A percentile compares a stretch with the other conserved stretches of the same genome.
Conservation (phyloP, 306 rosid species). For the Cucurbita maxima region DNA sequence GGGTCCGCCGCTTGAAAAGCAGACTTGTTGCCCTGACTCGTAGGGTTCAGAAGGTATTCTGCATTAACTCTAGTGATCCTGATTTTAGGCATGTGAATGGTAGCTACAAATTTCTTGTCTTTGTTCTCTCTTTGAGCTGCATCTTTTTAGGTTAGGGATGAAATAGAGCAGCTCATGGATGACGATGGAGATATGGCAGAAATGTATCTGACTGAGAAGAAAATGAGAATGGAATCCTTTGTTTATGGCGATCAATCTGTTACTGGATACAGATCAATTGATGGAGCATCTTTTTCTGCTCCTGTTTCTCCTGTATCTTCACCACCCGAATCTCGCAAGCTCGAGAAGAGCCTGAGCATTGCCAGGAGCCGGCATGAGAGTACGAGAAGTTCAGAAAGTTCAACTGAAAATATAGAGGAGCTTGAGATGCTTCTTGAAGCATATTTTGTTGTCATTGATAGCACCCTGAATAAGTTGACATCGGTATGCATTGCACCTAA, state of each 20-base stretch:
- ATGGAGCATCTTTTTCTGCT: constrained; percentile 76
- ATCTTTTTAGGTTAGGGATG: constrained; percentile 77
- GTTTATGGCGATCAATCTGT: constrained; percentile 76
- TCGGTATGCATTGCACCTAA: constrained; percentile 38
- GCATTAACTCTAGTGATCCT: constrained; percentile 11
- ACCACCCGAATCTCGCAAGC: constrained; percentile 71
- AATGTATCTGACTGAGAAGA: constrained; percentile 97
- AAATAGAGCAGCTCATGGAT: constrained; percentile 99
- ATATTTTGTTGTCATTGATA: constrained; percentile 92
- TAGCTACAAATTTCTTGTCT: background rate
- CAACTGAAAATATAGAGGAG: constrained; percentile 82
- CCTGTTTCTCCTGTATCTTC: constrained; percentile 98
- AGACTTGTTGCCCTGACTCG: constrained; percentile 96
- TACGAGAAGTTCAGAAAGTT: constrained; percentile 71
- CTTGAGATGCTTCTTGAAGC: constrained; percentile 99
- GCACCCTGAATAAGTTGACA: constrained; percentile 86
- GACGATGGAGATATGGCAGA: constrained; percentile 99
- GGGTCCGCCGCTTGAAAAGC: constrained; percentile 90
- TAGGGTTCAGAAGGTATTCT: constrained; percentile 89
- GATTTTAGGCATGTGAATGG: constrained; percentile 6
- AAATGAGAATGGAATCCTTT: constrained; percentile 70
- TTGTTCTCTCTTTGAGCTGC: constrained; percentile 11
- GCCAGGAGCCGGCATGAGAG: constrained; percentile 95
- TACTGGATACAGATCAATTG: constrained; percentile 56
- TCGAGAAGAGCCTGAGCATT: constrained; percentile 78